These are phyloP conservation scores for Botrytis elliptica DNA, from an alignment of 2,329 filamentous ascomycete genomes.

Conservation along the genomic window DNA sequence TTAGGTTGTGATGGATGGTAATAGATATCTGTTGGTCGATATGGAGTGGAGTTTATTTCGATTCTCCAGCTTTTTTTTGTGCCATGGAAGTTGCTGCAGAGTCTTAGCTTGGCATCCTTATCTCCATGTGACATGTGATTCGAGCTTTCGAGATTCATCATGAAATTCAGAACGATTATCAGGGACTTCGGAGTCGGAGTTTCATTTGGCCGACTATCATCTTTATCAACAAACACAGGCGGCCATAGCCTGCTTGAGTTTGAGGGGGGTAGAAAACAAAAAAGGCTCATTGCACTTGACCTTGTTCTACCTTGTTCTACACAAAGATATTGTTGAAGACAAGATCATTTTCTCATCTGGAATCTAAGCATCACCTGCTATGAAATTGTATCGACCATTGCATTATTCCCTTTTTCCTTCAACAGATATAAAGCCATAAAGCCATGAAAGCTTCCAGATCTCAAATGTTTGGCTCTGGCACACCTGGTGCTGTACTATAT, in stretches of 20 bases:
- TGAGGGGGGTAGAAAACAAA: not conserved
- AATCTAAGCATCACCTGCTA: not conserved
- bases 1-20: not conserved
- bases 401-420: not conserved
- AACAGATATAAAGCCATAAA: not conserved
- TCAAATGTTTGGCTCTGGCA: not conserved
- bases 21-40: not conserved
- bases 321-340: not conserved
- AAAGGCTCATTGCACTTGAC: not conserved
- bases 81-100: not conserved
- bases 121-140: constrained; percentile 14
- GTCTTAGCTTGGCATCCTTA: constrained; percentile 2
- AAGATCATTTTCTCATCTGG: not conserved
- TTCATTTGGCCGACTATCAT: not conserved
- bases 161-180: not conserved
- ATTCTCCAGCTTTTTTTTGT: constrained; percentile 3
- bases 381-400: too few relatives aligned
- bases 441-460: not conserved
- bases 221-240: not conserved
- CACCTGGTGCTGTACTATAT: not conserved
- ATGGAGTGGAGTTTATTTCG: not conserved
- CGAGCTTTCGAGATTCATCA: not conserved
- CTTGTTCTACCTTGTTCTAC: not conserved
- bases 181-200: not conserved
- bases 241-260: not conserved